Percentiles rank a stretch among this genome's conserved stretches.
phyloP scores from a whole-genome alignment of 495 filamentous ascomycete genomes.

The Penicillium salamii region DNA sequence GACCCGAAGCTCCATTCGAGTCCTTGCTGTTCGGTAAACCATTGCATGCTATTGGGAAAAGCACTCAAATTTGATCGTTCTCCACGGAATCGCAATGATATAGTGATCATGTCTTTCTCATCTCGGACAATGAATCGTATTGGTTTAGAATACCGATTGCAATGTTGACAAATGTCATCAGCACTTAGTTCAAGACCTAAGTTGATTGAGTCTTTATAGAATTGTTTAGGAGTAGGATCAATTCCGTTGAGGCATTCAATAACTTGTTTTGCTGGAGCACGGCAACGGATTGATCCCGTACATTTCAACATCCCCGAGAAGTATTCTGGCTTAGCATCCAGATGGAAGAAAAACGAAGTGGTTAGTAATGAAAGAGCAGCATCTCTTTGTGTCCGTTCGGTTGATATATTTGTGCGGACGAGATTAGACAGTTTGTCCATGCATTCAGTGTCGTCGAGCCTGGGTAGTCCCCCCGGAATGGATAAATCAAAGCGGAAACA shows the following conservation, averaged over 20 bases:
- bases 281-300: conserved; percentile 4
- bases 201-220: conserved; percentile 6
- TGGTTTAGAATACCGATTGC: conserved; percentile 5
- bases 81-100: conserved; percentile 5
- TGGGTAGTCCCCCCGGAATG: conserved; percentile 1
- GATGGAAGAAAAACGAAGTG: conserved; percentile 3
- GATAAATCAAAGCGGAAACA: conserved; percentile 5
- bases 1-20: conserved; percentile 6
- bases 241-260: not conserved
- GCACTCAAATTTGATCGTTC: conserved; percentile 1
- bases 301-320: not conserved
- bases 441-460: conserved; percentile 5
- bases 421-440: conserved; percentile 2
- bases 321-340: conserved; percentile 4
- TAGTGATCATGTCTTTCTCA: conserved; percentile 1
- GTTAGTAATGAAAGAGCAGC: conserved; percentile 1
- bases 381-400: not conserved
- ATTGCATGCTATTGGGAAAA: conserved; percentile 7
- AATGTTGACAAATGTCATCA: conserved; percentile 3
- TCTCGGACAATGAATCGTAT: conserved; percentile 6
- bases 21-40: conserved; percentile 6
- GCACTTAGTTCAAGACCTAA: not conserved
- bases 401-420: not conserved
- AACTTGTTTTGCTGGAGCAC: not conserved
- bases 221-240: not conserved